Percentiles rank a stretch among this genome's conserved stretches.
Conservation (phyloP, 2,329 filamentous ascomycete genomes). For the Monosporascus sp. region DNA sequence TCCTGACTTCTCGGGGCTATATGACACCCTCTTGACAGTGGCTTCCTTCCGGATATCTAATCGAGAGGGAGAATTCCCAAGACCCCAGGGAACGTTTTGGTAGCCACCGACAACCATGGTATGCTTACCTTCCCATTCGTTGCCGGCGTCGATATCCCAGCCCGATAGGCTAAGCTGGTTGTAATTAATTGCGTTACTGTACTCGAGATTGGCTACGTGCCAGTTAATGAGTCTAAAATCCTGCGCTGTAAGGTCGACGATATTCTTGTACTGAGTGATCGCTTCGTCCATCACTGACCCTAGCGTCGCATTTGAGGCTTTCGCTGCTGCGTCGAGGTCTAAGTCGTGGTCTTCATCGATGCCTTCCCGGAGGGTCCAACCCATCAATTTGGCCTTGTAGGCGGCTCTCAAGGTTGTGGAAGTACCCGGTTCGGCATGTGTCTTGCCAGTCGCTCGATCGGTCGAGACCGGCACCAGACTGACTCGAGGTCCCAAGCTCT, state of each 20-base stretch:
- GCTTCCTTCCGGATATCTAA: constrained; percentile 73
- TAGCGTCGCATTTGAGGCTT: constrained; percentile 64
- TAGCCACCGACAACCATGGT: constrained; percentile 93
- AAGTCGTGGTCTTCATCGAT: constrained; percentile 62
- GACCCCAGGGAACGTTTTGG: constrained; percentile 82
- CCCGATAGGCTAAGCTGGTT: constrained; percentile 80
- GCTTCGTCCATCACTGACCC: constrained; percentile 90
- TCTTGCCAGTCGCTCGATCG: constrained; percentile 66
- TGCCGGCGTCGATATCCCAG: constrained; percentile 97
- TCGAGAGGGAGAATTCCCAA: constrained; percentile 71
- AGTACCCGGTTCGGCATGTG: constrained; percentile 66
- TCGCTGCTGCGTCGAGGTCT: constrained; percentile 63
- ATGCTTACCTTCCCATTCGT: constrained; percentile 94
- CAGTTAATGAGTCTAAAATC: constrained; percentile 92
- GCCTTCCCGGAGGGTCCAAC: constrained; percentile 70
- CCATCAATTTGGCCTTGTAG: constrained; percentile 72
- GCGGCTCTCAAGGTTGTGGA: constrained; percentile 68
- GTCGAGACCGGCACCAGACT: constrained; percentile 60
- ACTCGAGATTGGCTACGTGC: constrained; percentile 97
- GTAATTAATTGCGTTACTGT: constrained; percentile 89
- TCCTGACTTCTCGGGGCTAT: constrained; percentile 47
- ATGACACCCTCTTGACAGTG: constrained; percentile 65
- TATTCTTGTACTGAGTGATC: constrained; percentile 78
- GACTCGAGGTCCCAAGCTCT: constrained; percentile 47
- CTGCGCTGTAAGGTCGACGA: constrained; percentile 78